Evolutionary conservation across 768 basidiomycete genomes (phyloP), one percentile per base, ranked within the genome.

Genomic region (Hygrocybe punicea): DNA sequence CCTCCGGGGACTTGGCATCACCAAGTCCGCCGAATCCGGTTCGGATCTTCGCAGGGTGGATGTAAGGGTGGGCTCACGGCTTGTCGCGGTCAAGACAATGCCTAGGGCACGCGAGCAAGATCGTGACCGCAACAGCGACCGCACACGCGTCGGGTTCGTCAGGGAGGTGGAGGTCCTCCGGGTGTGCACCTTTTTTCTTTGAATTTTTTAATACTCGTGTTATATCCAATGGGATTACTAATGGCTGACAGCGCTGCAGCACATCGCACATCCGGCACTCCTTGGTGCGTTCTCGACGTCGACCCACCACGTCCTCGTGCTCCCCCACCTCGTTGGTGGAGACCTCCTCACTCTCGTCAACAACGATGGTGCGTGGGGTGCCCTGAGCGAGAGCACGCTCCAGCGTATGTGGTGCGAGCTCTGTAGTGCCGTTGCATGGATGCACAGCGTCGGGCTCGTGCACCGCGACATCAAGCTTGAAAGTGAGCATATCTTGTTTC

Each of bases 401-500:
- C 71, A 82, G 45, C 71, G 90, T 24, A 84, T 94, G 47, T 92
- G 86, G 78, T 76, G 77, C 34, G 93, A 94, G 70, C 76, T 96
- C 3, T 84, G 81, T 57, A 79, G 81, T 35, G 92, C 86, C 6
- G 87, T 94, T 0, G 85, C 83, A 5, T 96, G 91, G 90, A 85
- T 96, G 83, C 93, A 96, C 65, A 77, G 82, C 37, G 87, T 89
- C 13, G 86, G 85, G 1, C 78, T 94, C 39, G 93, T 96, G 1
- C 93, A 96, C 70, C 81, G 93, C 3, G 93, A 95, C 71, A 85
- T 96, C 73, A 96, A 96, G 73, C 83, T 87, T n/a, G 86, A 87
- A 69, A 86, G 85, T 85, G 57, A 47, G 83, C 73, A 4, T n/a
- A 6, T 49, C 71, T 63, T 60, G 60, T 40, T 50, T 68, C 0